Evolutionary conservation across 2,329 filamentous ascomycete species (phyloP).

Genomic region (Arthrinium phaeospermum): DNA sequence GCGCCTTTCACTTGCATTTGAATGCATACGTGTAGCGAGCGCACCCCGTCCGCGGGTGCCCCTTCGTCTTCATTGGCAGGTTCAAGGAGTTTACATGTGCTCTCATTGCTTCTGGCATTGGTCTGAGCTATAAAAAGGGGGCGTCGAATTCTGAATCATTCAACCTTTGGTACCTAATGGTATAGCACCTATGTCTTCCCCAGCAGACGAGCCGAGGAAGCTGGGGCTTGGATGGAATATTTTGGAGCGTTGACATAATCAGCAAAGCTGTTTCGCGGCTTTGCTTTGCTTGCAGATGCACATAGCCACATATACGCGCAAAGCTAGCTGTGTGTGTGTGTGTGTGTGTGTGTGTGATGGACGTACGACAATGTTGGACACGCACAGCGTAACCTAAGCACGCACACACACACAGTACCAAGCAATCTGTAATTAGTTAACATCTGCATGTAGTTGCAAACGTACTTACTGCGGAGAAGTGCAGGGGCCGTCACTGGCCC

Average conservation of each 20-base stretch:
- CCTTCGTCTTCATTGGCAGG: conserved; percentile 17
- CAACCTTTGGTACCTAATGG: conserved; percentile 14
- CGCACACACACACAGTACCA: background rate
- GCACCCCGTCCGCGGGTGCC: background rate
- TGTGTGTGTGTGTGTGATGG: background rate
- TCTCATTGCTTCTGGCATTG: conserved; percentile 4
- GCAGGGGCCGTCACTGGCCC: background rate
- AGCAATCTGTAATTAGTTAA: conserved; percentile 12
- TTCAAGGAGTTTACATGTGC: conserved; percentile 14
- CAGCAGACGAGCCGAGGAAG: background rate
- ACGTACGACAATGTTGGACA: background rate
- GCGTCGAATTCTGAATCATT: background rate
- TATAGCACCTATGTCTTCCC: conserved; percentile 2
- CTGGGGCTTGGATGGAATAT: conserved; percentile 3
- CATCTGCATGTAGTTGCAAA: conserved; percentile 4
- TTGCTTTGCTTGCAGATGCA: conserved; percentile 17
- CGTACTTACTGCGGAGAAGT: background rate
- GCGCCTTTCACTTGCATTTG: background rate
- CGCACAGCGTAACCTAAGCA: background rate
- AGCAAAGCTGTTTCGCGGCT: background rate
- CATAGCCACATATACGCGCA: background rate
- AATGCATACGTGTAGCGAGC: background rate
- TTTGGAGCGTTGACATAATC: conserved; percentile 1
- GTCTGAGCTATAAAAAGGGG: background rate
- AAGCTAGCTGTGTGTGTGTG: background rate